Evolutionary conservation across 2,329 filamentous ascomycete genomes (phyloP).

Genomic region (Verticillium zaregamsianum): DNA sequence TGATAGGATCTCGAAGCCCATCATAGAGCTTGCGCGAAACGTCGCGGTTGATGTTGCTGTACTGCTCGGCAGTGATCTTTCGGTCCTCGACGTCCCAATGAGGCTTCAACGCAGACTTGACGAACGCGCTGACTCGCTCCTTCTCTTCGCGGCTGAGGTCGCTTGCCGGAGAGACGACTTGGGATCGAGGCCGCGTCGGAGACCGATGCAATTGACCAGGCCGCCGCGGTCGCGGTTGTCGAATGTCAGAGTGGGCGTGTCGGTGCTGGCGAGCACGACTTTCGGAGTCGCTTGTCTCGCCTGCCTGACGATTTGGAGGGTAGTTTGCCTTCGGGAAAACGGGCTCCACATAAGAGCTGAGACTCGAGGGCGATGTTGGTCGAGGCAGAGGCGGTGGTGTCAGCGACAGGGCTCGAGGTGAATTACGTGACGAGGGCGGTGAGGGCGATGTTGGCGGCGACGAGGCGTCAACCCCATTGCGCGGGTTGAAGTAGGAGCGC

Average conservation of each 20-base stretch:
- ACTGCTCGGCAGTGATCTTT: slow-evolving; percentile 81
- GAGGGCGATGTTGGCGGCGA: slow-evolving; percentile 66
- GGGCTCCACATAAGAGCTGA: slow-evolving; percentile 70
- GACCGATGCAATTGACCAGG: slow-evolving; percentile 35
- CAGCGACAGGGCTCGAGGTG: slow-evolving; percentile 61
- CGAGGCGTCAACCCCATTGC: slow-evolving; percentile 30
- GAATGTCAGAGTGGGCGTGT: slow-evolving; percentile 37
- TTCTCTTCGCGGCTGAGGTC: slow-evolving; percentile 77
- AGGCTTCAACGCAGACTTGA: slow-evolving; percentile 76
- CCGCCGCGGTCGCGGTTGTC: slow-evolving; percentile 48
- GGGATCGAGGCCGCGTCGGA: slow-evolving; percentile 37
- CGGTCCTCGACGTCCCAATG: slow-evolving; percentile 66
- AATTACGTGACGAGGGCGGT: slow-evolving; percentile 58
- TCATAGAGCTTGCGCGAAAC: slow-evolving; percentile 87
- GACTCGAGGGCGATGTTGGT: slow-evolving; percentile 61
- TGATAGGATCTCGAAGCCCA: slow-evolving; percentile 48
- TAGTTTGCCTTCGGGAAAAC: slow-evolving; percentile 72
- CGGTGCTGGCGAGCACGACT: slow-evolving; percentile 23
- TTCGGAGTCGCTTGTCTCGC: slow-evolving; percentile 44
- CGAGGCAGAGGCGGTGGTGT: slow-evolving; percentile 67
- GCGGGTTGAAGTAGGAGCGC: slow-evolving; percentile 30
- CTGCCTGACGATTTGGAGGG: slow-evolving; percentile 50
- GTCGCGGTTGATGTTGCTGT: slow-evolving; percentile 85
- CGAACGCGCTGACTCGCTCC: slow-evolving; percentile 82
- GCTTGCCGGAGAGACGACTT: slow-evolving; percentile 65